Evolutionary conservation across 2,329 filamentous ascomycete genomes (phyloP).

Genomic region (Microdochium trichocladiopsis): DNA sequence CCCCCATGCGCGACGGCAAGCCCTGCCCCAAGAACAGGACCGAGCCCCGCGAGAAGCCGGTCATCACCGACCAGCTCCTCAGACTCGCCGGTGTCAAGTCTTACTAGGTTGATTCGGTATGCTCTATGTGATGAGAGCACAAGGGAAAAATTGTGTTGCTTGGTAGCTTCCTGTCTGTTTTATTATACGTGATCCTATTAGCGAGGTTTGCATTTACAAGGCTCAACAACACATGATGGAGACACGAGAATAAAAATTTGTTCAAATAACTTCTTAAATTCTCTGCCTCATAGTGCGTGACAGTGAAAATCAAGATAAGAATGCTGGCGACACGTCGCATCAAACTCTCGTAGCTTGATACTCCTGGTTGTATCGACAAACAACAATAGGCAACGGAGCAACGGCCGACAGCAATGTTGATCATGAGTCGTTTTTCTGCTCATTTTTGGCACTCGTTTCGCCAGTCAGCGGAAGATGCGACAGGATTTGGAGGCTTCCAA

Average conservation of each 20-base stretch:
- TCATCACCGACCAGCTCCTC: slow-evolving; percentile 22
- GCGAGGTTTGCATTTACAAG: not conserved
- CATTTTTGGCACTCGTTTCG: too few species aligned
- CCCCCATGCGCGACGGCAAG: slow-evolving; percentile 25
- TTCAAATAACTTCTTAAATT: not conserved
- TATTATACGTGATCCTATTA: not conserved
- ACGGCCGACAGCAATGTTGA: too few species aligned
- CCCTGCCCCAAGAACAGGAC: slow-evolving; percentile 25
- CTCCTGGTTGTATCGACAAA: too few species aligned
- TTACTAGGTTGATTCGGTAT: slow-evolving; percentile 2
- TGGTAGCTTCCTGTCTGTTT: not conserved
- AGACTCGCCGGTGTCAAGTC: slow-evolving; percentile 24
- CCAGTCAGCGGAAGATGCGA: too few species aligned
- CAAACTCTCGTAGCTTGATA: not conserved
- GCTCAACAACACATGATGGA: not conserved
- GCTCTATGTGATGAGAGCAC: not conserved
- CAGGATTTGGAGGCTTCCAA: too few species aligned
- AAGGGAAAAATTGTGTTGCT: not conserved
- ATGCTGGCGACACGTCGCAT: too few species aligned
- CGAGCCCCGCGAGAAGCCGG: slow-evolving; percentile 29
- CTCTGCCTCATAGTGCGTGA: not conserved
- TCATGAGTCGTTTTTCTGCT: too few species aligned
- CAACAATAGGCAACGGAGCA: too few species aligned
- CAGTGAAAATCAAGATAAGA: not conserved
- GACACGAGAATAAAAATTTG: not conserved